Evolutionary conservation across 1,139 yeast genomes (phyloP), one percentile per base, ranked within the genome.

Genomic region (Barnettozyma hawaiiensis): DNA sequence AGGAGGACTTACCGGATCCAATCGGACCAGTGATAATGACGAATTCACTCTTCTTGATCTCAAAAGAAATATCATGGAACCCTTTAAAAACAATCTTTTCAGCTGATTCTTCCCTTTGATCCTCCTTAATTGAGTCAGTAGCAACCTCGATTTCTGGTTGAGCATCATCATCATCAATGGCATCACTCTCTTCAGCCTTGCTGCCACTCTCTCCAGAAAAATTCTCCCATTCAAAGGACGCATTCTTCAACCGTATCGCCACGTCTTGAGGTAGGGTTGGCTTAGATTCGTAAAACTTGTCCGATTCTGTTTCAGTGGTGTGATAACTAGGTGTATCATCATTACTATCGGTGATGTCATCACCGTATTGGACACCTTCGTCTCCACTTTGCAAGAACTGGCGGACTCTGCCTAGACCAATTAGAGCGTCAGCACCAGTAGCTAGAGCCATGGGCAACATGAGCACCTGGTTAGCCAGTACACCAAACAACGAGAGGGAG

Each of bases 401-500:
- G 48, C 79, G 78, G 27, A 83, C 70, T 59, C 95, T 74, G 7
- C 64, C 64, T 22, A 81, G 58, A 12, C 86, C 85, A 41, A 83
- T 69, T 49, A 71, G 67, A n/a, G 85, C 87, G 61, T 85, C 95
- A 2, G 79, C 73, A 46, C 78, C 69, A 1, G 78, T 66, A 29
- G 73, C 69, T 11, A 74, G 65, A 15, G 87, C 81, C 42, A 76
- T 65, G 23, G 86, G 80, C 42, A 82, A 64, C 48, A 85, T 81
- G 57, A 82, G 69, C 65, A 85, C 67, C 20, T 96, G 96, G 41
- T 85, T 66, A 54, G 85, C 66, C 56, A 85, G 69, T 29, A 78
- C 72, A 52, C 81, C 81, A 67, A 87, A 89, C 44, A 85, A 70
- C 0, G 94, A 75, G 42, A 89, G 68, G 11, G 96, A 82, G 0